Evolutionary conservation across 306 rosid genomes (phyloP), one percentile per base, ranked within the genome.

Genomic region (Lathyrus oleraceus): DNA sequence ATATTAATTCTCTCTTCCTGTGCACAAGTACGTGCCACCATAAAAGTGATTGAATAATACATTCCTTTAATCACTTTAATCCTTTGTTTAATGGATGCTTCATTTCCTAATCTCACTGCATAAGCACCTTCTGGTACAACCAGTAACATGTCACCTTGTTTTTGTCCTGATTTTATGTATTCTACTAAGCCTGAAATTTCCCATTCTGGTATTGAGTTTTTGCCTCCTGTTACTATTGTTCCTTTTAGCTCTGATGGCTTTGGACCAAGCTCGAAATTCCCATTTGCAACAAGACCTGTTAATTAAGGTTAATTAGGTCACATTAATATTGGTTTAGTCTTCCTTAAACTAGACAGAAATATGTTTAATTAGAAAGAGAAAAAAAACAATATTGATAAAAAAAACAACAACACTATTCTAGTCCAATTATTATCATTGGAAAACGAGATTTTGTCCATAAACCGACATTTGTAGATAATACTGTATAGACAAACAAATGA

Each of bases 81-180:
- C 0, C 32, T 81, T 56, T 94, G 97, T 79, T 86, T 89, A 2
- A 94, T 87, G 0, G 87, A 94, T 0, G 99, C 99, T 43, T 94
- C 97, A n/a, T 94, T 94, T 2, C 99, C 99, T 0, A 94, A 85
- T 74, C 99, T 75, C 30, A 94, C 96, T 0, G 99, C 99, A 66
- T 73, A 91, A 1, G 92, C 96, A 0, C 99, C 99, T 64, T 91
- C 96, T 0, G 99, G 99, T 15, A 94, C 99, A 36, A 94, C 95
- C 16, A 94, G 87, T 48, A 94, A 62, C 99, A 94, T 94, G 85
- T 94, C 99, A 4, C 99, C 99, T n/a, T 94, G 99, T 74, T 86
- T 94, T 27, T 91, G 95, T 3, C 99, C 99, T 0, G 99, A 87
- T 66, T 91, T 89, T 48, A 94, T 87, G 89, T 94, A 94, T 79